Evolutionary conservation across 768 basidiomycete genomes (phyloP).

Genomic region (Tubosaeta brunneosetosa): DNA sequence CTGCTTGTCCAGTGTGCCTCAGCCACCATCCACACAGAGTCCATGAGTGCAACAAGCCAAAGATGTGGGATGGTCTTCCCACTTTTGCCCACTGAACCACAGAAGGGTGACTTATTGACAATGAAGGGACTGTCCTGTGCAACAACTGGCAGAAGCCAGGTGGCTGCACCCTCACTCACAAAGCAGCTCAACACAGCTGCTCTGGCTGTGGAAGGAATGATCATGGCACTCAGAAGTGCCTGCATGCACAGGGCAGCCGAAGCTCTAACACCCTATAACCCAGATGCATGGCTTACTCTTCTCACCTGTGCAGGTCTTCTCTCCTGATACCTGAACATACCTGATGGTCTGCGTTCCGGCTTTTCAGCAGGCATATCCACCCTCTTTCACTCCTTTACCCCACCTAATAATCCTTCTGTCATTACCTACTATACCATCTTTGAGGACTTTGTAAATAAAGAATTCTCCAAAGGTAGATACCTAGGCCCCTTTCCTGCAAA

Average conservation of each 20-base stretch:
- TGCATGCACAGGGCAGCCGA: no score
- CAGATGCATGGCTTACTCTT: no score
- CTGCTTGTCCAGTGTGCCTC: background rate
- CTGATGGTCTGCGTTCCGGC: no score
- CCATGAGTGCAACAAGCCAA: background rate
- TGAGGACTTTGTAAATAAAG: background rate
- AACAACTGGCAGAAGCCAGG: background rate
- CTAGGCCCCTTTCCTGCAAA: background rate
- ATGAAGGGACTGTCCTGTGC: fast-evolving
- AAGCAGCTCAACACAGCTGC: background rate
- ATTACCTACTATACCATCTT: background rate
- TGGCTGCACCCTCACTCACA: background rate
- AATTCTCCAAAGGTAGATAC: background rate
- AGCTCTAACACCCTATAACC: no score
- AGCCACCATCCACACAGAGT: background rate
- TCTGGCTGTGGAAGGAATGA: background rate
- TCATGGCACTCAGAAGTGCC: background rate
- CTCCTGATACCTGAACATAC: no score
- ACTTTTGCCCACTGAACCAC: background rate
- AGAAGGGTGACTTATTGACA: background rate
- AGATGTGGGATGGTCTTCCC: background rate
- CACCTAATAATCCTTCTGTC: no score
- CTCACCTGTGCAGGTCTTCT: no score
- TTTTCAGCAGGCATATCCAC: no score
- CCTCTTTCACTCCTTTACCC: no score